phyloP scores from a whole-genome alignment of 345 rosid species.

The Psidium guajava region DNA sequence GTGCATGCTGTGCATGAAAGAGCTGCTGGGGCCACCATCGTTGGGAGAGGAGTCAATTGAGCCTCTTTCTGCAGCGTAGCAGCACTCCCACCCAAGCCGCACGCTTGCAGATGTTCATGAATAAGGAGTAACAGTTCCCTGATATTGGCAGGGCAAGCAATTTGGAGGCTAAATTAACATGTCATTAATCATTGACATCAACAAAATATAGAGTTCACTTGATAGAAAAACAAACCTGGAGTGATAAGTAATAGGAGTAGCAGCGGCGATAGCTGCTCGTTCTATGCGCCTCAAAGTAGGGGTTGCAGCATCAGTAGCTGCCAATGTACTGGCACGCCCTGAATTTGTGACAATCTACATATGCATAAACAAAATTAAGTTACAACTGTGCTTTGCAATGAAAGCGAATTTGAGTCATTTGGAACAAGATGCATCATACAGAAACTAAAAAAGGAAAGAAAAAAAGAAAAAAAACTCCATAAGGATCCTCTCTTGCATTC shows the following conservation, averaged over 20 bases:
- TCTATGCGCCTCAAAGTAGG: constrained; percentile 96
- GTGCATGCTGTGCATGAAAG: constrained; percentile 40
- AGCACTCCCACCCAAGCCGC: constrained; percentile 70
- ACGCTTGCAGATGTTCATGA: constrained; percentile 93
- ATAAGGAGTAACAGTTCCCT: constrained; percentile 93
- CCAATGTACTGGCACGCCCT: constrained; percentile 82
- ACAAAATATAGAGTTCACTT: not conserved
- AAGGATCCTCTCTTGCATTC: not conserved
- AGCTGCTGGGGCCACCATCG: constrained; percentile 55
- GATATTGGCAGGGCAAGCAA: constrained; percentile 1
- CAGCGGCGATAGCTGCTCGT: constrained; percentile 98
- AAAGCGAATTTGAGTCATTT: not conserved
- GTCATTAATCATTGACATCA: not conserved
- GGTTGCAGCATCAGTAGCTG: constrained; percentile 98
- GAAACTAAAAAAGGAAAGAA: not conserved
- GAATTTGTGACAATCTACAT: constrained; percentile 90
- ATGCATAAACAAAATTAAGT: not conserved
- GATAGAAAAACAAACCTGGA: constrained; percentile 29
- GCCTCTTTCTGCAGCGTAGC: constrained; percentile 72
- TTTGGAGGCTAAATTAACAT: not conserved
- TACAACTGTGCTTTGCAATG: not conserved
- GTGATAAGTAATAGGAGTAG: constrained; percentile 92
- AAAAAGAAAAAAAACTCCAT: not conserved
- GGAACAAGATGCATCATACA: not conserved
- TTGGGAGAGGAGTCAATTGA: constrained; percentile 74